Evolutionary conservation across 495 filamentous ascomycete genomes (phyloP).

Genomic region (Saxophila tyrrhenica): DNA sequence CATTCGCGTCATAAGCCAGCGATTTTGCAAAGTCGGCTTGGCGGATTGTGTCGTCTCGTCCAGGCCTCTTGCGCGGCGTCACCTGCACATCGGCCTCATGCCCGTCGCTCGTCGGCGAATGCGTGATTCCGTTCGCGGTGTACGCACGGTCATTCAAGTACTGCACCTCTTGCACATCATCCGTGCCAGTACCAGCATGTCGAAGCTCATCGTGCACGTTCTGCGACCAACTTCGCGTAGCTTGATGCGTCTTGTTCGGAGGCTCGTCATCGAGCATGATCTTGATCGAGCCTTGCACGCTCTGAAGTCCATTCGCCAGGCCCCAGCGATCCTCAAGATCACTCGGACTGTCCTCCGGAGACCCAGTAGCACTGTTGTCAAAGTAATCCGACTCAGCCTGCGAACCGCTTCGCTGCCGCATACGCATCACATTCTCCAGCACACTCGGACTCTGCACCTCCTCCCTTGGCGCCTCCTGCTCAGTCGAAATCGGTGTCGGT

Average conservation of each 20-base stretch:
- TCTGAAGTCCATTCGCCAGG: slow-evolving; percentile 2
- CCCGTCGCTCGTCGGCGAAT: background rate
- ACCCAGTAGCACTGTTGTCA: slow-evolving; percentile 10
- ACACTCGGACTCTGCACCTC: slow-evolving; percentile 15
- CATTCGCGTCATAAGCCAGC: background rate
- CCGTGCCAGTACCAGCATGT: background rate
- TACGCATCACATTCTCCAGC: slow-evolving; percentile 11
- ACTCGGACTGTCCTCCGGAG: slow-evolving; percentile 9
- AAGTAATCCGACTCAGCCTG: slow-evolving; percentile 6
- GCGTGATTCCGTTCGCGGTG: background rate
- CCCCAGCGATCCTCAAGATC: slow-evolving; percentile 17
- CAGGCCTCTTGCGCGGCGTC: background rate
- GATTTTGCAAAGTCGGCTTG: background rate
- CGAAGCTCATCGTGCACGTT: background rate
- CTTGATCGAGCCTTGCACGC: slow-evolving; percentile 14
- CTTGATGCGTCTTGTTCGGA: background rate
- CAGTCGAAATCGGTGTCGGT: slow-evolving; percentile 2
- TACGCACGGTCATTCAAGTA: background rate
- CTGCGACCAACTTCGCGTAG: background rate
- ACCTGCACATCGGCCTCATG: background rate
- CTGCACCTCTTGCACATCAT: background rate
- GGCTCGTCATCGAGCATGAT: slow-evolving; percentile 17
- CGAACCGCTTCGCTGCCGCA: slow-evolving; percentile 12
- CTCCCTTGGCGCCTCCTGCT: background rate
- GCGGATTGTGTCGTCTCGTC: background rate